A percentile compares a stretch with the other conserved stretches of the same genome.
These are phyloP conservation scores for Malassezia yamatoensis DNA, from an alignment of 1,284 basidiomycete species.

Conservation along the genomic window DNA sequence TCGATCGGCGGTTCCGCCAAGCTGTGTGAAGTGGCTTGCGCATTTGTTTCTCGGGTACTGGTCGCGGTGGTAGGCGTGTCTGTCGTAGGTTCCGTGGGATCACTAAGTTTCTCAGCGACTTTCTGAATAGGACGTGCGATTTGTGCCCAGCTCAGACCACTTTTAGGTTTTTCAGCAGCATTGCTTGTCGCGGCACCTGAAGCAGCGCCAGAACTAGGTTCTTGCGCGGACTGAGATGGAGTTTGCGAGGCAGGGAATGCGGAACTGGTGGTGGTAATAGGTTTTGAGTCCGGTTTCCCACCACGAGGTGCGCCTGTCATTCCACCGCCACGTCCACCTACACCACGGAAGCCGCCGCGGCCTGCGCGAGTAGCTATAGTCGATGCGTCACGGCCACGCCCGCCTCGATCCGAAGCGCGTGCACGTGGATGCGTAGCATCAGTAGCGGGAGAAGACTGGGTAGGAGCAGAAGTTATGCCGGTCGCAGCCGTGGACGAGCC, in stretches of 20 bases:
- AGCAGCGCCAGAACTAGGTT: background rate
- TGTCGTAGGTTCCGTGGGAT: slow-evolving; percentile 2
- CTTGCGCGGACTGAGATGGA: background rate
- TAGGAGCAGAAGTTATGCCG: slow-evolving; percentile 12
- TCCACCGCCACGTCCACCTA: slow-evolving; percentile 12
- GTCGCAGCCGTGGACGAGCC: slow-evolving; percentile 13
- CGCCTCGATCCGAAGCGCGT: slow-evolving; percentile 4
- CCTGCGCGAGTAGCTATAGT: slow-evolving; percentile 9
- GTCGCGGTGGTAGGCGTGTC: background rate
- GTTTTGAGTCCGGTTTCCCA: slow-evolving; percentile 4
- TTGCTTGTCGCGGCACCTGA: background rate
- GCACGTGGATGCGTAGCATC: background rate
- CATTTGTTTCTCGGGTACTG: background rate
- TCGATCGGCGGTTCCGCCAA: slow-evolving; percentile 5
- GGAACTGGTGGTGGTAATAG: slow-evolving; percentile 11
- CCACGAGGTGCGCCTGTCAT: background rate
- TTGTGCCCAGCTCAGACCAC: slow-evolving; percentile 45
- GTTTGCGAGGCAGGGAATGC: slow-evolving; percentile 3
- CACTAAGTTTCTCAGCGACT: background rate
- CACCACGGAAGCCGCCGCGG: slow-evolving; percentile 18
- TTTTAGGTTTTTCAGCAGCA: slow-evolving; percentile 27
- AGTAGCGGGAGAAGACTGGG: background rate
- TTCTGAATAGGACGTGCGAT: slow-evolving; percentile 28
- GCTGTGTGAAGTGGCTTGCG: background rate
- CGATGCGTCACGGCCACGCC: slow-evolving; percentile 10